A percentile compares a stretch with the other conserved stretches of the same genome.
These are phyloP conservation scores for Vaccinium darrowii DNA, from an alignment of 148 eudicot genomes.

Conservation along the genomic window DNA sequence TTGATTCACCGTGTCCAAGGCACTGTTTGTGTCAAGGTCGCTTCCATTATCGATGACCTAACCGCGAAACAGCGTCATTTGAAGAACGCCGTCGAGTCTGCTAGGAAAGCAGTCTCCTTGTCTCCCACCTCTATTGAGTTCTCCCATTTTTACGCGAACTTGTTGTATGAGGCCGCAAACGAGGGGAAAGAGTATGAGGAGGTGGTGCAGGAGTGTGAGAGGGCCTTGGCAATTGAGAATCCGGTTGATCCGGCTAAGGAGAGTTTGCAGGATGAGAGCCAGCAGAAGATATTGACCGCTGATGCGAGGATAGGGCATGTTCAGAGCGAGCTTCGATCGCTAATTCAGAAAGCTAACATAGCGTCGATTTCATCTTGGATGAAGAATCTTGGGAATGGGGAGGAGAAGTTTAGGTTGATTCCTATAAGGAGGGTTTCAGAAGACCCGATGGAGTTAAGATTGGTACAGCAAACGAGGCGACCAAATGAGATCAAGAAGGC, in stretches of 20 bases:
- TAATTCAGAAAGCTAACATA: conserved; percentile 70
- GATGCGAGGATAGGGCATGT: conserved; percentile 54
- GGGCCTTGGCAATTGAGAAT: conserved; percentile 65
- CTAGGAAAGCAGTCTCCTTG: conserved; percentile 48
- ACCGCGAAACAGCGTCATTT: conserved; percentile 53
- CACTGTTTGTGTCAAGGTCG: conserved; percentile 61
- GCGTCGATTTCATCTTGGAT: conserved; percentile 77
- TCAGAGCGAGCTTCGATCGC: conserved; percentile 47
- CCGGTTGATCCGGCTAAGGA: conserved; percentile 87
- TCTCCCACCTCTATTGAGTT: conserved; percentile 74
- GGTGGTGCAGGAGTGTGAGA: conserved; percentile 76
- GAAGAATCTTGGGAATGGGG: conserved; percentile 77
- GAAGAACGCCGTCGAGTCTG: conserved; percentile 67
- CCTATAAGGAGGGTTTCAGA: conserved; percentile 58
- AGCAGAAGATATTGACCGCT: conserved; percentile 35
- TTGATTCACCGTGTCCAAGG: conserved; percentile 67
- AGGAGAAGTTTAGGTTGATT: conserved; percentile 69
- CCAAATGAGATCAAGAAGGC: conserved; percentile 90
- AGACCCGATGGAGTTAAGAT: conserved; percentile 76
- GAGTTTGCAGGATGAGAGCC: conserved; percentile 57
- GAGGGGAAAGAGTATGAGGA: conserved; percentile 75
- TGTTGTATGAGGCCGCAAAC: conserved; percentile 63
- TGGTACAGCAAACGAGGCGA: conserved; percentile 47
- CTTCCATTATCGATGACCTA: conserved; percentile 59
- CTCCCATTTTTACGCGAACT: conserved; percentile 70